These are phyloP conservation scores for Cadophora sp. DNA, from an alignment of 2,329 filamentous ascomycete genomes.

Conservation along the genomic window DNA sequence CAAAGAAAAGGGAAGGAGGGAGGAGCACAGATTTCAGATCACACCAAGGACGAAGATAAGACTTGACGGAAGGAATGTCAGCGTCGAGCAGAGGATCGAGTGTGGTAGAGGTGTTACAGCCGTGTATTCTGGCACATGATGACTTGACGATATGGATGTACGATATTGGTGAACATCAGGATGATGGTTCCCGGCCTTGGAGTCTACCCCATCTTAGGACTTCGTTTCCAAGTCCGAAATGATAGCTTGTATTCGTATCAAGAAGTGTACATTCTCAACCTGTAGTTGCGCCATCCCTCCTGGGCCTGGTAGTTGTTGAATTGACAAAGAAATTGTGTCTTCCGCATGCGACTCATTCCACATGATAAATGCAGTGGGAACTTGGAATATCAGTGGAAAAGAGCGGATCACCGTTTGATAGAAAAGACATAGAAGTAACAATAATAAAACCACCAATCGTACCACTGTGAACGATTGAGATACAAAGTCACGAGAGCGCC, in stretches of 20 bases:
- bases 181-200: constrained; percentile 12
- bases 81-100: constrained; percentile 85
- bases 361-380: no score
- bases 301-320: neutral
- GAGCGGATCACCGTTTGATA: no score
- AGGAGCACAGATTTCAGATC: constrained; percentile 79
- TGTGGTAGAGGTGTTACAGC: constrained; percentile 84
- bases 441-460: neutral
- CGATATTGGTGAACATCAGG: constrained; percentile 10
- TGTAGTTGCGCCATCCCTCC: neutral
- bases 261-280: neutral
- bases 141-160: constrained; percentile 8
- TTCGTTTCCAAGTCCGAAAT: neutral
- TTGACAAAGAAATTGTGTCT: no score
- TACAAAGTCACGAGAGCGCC: neutral
- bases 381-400: no score
- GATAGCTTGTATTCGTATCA: neutral
- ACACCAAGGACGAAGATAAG: constrained; percentile 76
- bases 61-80: constrained; percentile 73
- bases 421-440: no score
- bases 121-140: constrained; percentile 71
- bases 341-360: no score
- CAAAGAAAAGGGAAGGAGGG: constrained; percentile 64
- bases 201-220: constrained; percentile 10
- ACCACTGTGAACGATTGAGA: neutral